Percentiles rank a stretch among this genome's conserved stretches.
Conservation (phyloP, 1,284 basidiomycete species). For the Baeospora myosura region DNA sequence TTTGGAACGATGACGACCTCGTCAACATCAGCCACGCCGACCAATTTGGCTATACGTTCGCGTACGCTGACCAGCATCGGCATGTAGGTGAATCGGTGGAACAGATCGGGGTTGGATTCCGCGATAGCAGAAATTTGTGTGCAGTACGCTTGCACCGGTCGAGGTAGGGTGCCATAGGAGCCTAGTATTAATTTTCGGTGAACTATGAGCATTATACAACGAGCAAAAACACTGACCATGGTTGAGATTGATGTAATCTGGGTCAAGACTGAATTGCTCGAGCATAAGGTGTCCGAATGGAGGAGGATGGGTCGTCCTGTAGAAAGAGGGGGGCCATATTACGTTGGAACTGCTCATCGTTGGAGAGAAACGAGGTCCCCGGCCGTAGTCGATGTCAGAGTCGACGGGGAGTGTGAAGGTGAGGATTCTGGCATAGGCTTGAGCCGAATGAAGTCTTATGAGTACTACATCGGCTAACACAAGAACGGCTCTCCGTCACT, state of each 20-base stretch:
- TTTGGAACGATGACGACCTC: slow-evolving; percentile 67
- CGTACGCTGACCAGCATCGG: slow-evolving; percentile 37
- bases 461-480: no score
- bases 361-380: no score
- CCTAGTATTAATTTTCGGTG: slow-evolving; percentile 28
- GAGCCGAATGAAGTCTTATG: no score
- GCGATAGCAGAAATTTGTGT: slow-evolving; percentile 37
- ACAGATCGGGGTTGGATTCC: slow-evolving; percentile 60
- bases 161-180: slow-evolving; percentile 63
- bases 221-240: slow-evolving; percentile 34
- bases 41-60: slow-evolving; percentile 47
- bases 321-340: not conserved
- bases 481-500: no score
- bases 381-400: no score
- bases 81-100: slow-evolving; percentile 40
- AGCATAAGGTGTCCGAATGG: slow-evolving; percentile 47
- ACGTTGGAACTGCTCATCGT: not conserved
- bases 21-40: slow-evolving; percentile 46
- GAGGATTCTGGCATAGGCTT: no score
- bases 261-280: slow-evolving; percentile 45
- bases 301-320: slow-evolving; percentile 21
- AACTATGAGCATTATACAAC: not conserved
- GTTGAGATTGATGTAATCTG: slow-evolving; percentile 57
- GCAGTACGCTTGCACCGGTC: slow-evolving; percentile 48
- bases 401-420: no score